These are phyloP conservation scores for Entomortierella chlamydospora DNA, from an alignment of 192 early-diverging fungal species.

Conservation along the genomic window DNA sequence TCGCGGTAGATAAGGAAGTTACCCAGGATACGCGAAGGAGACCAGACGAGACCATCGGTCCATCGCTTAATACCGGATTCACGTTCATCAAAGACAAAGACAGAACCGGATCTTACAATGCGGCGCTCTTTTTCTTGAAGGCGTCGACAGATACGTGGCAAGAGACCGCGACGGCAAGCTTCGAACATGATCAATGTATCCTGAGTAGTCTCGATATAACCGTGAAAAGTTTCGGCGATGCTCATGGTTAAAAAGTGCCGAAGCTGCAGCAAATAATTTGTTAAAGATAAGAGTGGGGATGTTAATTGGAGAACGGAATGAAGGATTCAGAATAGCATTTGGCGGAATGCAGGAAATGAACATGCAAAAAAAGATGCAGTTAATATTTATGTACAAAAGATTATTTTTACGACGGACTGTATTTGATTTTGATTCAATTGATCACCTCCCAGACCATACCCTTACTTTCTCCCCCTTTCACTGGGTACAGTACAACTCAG, in stretches of 20 bases:
- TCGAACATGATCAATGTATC: constrained; percentile 85
- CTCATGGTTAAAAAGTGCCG: constrained; percentile 33
- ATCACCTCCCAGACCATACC: no score
- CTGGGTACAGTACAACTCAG: no score
- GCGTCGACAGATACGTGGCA: constrained; percentile 76
- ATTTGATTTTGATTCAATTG: no score
- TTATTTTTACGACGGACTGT: no score
- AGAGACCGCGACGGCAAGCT: constrained; percentile 74
- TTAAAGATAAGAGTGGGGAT: no score
- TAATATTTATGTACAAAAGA: no score
- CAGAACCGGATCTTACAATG: constrained; percentile 76
- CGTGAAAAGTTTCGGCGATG: constrained; percentile 67
- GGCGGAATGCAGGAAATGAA: no score
- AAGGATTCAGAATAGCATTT: no score
- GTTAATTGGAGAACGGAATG: no score
- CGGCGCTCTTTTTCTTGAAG: constrained; percentile 79
- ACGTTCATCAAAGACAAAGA: constrained; percentile 88
- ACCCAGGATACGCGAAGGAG: constrained; percentile 83
- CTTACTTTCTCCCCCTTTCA: no score
- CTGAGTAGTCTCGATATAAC: constrained; percentile 78
- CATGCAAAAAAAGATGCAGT: no score
- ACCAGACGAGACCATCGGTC: constrained; percentile 88
- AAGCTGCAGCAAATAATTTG: no score
- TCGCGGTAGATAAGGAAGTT: constrained; percentile 88
- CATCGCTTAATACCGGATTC: constrained; percentile 88